Evolutionary conservation across 163 green algal species (phyloP).

Genomic region (Volvox carteri): DNA sequence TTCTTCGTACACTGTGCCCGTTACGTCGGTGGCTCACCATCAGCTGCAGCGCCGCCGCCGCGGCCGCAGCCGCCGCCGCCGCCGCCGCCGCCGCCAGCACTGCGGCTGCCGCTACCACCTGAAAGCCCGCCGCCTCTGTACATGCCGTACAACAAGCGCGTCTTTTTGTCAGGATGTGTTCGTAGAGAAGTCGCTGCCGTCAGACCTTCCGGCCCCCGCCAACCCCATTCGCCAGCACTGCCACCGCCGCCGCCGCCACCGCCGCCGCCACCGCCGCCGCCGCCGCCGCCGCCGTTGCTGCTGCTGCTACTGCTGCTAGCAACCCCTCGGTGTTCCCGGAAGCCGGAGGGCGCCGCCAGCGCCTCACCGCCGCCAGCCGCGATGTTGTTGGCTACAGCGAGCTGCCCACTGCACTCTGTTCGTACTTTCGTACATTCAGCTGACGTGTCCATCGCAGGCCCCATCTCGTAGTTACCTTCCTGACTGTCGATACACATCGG

Average conservation of each 20-base stretch:
- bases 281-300: neutral
- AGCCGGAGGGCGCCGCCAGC: neutral
- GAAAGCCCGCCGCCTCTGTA: neutral
- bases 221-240: neutral
- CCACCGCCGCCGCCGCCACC: neutral
- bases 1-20: too few relatives aligned
- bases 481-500: neutral
- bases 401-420: too few relatives aligned
- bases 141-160: conserved; percentile 34
- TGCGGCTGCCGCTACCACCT: too few relatives aligned
- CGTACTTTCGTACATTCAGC: too few relatives aligned
- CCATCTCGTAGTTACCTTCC: neutral
- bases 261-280: neutral
- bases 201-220: neutral
- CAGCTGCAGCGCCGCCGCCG: too few relatives aligned
- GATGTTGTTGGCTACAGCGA: too few relatives aligned
- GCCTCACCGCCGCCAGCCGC: neutral
- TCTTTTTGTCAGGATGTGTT: conserved; percentile 47
- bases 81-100: neutral
- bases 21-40: too few relatives aligned
- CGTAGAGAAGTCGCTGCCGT: neutral
- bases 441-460: neutral
- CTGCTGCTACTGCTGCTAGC: neutral
- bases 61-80: neutral
- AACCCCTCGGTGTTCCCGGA: too few relatives aligned